Conservation (phyloP, 2,329 filamentous ascomycete species). For the Teratosphaeria epicoccoides region DNA sequence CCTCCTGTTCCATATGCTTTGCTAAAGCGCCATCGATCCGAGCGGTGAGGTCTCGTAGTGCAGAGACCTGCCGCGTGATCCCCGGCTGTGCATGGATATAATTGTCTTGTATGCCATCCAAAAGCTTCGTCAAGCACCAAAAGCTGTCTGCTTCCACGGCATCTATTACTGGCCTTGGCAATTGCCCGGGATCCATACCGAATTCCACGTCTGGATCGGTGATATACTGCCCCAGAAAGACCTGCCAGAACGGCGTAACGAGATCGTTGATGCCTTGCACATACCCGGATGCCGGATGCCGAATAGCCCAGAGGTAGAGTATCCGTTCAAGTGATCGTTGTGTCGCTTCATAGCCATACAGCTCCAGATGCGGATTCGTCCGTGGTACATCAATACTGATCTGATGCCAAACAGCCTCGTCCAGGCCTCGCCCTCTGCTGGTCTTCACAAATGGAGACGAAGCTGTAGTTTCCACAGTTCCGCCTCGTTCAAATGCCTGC, state of each 20-base stretch:
- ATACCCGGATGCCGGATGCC: constrained; percentile 93
- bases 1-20: constrained; percentile 79
- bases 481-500: constrained; percentile 49
- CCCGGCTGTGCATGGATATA: constrained; percentile 97
- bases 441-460: constrained; percentile 32
- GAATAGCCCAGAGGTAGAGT: constrained; percentile 92
- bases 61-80: constrained; percentile 86
- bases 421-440: constrained; percentile 62
- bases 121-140: constrained; percentile 93
- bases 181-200: constrained; percentile 92
- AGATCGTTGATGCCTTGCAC: constrained; percentile 98
- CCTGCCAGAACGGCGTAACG: constrained; percentile 95
- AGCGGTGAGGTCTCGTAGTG: constrained; percentile 78
- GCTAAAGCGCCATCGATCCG: constrained; percentile 77
- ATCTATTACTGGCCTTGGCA: constrained; percentile 82
- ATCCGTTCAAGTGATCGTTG: constrained; percentile 90
- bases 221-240: constrained; percentile 89
- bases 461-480: constrained; percentile 23
- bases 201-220: constrained; percentile 85
- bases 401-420: constrained; percentile 98
- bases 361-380: constrained; percentile 88
- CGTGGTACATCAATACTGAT: constrained; percentile 97
- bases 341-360: constrained; percentile 93
- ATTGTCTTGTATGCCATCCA: constrained; percentile 98
- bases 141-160: constrained; percentile 97